Conservation (phyloP, 108 stramenopile species). For the Mediolabrus comicus region DNA sequence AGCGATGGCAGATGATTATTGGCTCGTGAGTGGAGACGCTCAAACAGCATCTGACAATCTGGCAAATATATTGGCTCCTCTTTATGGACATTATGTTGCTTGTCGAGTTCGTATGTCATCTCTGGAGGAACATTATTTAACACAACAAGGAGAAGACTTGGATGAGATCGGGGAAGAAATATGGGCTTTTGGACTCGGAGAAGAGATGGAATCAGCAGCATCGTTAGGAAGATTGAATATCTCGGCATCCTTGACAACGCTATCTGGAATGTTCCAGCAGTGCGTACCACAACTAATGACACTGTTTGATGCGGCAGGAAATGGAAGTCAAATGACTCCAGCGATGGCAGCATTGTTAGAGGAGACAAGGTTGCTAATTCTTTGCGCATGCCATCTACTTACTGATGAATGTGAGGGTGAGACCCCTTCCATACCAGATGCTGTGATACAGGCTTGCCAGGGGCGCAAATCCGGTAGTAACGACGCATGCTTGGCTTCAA, state of each 20-base stretch:
- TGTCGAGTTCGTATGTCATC: conserved; percentile 72
- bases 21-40: conserved; percentile 68
- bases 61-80: conserved; percentile 59
- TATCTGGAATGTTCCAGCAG: conserved; percentile 57
- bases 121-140: conserved; percentile 72
- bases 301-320: conserved; percentile 48
- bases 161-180: conserved; percentile 88
- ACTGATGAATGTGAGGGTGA: conserved; percentile 85
- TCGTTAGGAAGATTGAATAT: conserved; percentile 72
- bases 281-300: conserved; percentile 55
- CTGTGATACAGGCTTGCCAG: conserved; percentile 54
- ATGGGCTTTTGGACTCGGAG: conserved; percentile 59
- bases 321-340: conserved; percentile 46
- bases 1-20: conserved; percentile 71
- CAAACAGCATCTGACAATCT: conserved; percentile 40
- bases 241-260: conserved; percentile 45
- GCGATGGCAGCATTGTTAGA: conserved; percentile 78
- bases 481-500: conserved; percentile 35
- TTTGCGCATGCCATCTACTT: conserved; percentile 71
- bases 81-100: conserved; percentile 62
- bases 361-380: conserved; percentile 72
- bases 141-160: conserved; percentile 61
- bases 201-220: conserved; percentile 74
- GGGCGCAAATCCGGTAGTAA: conserved; percentile 1
- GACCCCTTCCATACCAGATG: conserved; percentile 68